Conservation (phyloP, 2,329 filamentous ascomycete species). For the Camillea tinctor region DNA sequence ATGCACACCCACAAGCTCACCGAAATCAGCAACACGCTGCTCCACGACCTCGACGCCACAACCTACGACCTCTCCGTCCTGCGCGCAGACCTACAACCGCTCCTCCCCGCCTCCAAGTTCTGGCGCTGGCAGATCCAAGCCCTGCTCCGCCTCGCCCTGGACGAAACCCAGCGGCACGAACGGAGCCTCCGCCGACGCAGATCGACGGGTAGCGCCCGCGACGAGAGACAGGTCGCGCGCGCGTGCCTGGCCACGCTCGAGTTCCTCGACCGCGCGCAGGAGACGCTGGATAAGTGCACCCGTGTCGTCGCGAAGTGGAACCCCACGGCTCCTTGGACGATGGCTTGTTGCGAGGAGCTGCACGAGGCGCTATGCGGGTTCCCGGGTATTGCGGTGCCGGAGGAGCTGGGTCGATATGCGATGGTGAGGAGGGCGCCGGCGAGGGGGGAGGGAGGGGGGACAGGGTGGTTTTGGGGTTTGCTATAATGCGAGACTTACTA, state of each 20-base stretch:
- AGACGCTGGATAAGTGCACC: neutral
- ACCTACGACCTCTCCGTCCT: neutral
- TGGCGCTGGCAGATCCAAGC: neutral
- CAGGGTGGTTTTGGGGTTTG: neutral
- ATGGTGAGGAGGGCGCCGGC: neutral
- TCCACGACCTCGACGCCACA: neutral
- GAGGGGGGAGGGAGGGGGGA: neutral
- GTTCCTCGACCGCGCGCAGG: neutral
- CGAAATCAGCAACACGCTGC: neutral
- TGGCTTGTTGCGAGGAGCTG: neutral
- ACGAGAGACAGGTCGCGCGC: neutral
- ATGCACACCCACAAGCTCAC: neutral
- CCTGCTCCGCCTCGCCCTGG: neutral
- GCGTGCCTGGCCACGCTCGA: neutral
- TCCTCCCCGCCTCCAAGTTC: neutral
- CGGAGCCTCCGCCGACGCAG: neutral
- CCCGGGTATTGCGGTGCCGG: neutral
- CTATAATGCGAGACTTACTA: neutral
- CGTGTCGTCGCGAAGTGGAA: neutral
- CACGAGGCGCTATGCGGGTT: neutral
- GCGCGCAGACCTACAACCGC: neutral
- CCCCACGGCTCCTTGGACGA: neutral
- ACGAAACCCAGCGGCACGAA: too few relatives aligned
- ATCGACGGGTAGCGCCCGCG: too few relatives aligned
- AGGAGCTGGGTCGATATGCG: neutral